Base-by-base conservation (phyloP, 257 asterid species). In the Striga asiatica region DNA sequence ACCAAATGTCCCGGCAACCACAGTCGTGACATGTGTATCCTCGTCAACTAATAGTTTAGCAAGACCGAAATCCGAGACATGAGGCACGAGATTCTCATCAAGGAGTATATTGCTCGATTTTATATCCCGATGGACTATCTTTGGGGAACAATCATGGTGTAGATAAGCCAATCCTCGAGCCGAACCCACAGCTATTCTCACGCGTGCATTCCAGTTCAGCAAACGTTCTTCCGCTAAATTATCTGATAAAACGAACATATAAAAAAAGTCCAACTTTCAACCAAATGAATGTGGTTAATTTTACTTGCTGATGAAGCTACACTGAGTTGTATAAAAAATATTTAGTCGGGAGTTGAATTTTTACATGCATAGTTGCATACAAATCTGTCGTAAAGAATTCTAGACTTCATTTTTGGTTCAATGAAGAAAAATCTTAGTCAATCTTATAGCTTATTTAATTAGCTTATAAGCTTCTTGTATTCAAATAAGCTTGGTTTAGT, bases 1-100 rank as follows among this genome's bases (percentile, higher is more conserved):
- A 58, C 98, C 98, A 31, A 89, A 89, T 22, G 98, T 89, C 60
- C 98, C 98, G 0, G 98, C 98, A 61, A 89, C 98, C 27, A 89
- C 98, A 12, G 97, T 91, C 8, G 97, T 91, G 42, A 91, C 89
- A 72, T 91, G 98, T 55, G 93, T 84, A 53, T 91, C 95, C 71
- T 88, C 98, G 9, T 91, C 97, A 0, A 87, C 94, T 76, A 91
- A 69, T 13, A 91, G 88, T 61, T 91, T 87, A 11, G 98, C 98
- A 47, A 87, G 98, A 6, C 98, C 98, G 60, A 91, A 91, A 68
- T 91, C 98, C 0, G 97, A 84, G 62, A 91, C 95, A 51, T 66
- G 94, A 41, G 98, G 94, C 74, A 87, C 95, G 13, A 87, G 82
- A 60, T 87, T 84, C 70, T 82, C 98, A 56, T 91, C 93, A 7